A percentile compares a stretch with the other conserved stretches of the same genome.
Evolutionary conservation across 768 basidiomycete genomes (phyloP).

Genomic region (Rhizopogon rudus): DNA sequence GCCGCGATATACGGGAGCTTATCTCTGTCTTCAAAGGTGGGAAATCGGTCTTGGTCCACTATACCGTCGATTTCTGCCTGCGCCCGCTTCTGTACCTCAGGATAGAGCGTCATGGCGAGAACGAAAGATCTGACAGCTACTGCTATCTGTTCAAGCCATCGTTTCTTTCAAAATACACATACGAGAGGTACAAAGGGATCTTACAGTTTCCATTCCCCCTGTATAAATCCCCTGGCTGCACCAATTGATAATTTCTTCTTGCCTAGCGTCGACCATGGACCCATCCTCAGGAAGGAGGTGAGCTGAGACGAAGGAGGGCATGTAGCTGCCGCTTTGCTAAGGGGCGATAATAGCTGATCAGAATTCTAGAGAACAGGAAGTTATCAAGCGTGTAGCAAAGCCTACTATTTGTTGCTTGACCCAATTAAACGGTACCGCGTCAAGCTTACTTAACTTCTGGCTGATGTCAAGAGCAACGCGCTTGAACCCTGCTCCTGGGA

Average conservation of each 20-base stretch:
- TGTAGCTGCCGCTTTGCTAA: not conserved
- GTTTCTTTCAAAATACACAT: not conserved
- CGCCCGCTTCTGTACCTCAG: slow-evolving; percentile 19
- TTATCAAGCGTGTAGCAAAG: no score
- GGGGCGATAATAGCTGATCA: not conserved
- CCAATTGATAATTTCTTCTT: slow-evolving; percentile 15
- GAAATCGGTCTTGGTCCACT: slow-evolving; percentile 16
- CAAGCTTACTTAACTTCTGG: not conserved
- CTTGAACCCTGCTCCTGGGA: slow-evolving; percentile 17
- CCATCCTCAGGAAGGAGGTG: not conserved
- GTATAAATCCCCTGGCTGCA: slow-evolving; percentile 4
- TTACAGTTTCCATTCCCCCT: slow-evolving; percentile 23
- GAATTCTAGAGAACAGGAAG: not conserved
- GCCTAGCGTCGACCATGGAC: not conserved
- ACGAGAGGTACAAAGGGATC: slow-evolving; percentile 19
- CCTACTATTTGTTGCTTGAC: slow-evolving; percentile 13
- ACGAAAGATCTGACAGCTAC: slow-evolving; percentile 2
- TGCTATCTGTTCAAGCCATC: not conserved
- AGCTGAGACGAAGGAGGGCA: not conserved
- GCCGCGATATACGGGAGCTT: slow-evolving; percentile 25
- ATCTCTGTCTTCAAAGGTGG: slow-evolving; percentile 18
- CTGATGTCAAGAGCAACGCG: slow-evolving; percentile 7
- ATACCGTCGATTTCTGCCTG: slow-evolving; percentile 23
- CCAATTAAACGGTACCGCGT: slow-evolving; percentile 11
- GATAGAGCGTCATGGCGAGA: slow-evolving; percentile 26